phyloP scores from a whole-genome alignment of 2,329 filamentous ascomycete species.

The Alternaria gansuensis region DNA sequence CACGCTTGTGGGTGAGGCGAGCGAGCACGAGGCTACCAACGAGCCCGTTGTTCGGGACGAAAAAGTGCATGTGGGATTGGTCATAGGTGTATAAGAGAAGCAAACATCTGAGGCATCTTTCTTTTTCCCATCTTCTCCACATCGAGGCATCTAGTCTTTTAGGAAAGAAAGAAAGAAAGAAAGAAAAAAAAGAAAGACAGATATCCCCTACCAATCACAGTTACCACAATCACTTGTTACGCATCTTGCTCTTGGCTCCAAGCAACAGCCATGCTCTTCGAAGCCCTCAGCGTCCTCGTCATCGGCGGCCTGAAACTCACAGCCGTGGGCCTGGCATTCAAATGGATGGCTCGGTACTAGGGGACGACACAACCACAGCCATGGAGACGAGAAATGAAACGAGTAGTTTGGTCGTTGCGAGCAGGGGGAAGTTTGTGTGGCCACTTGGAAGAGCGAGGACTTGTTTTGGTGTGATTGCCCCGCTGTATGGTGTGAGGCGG shows the following conservation, averaged over 20 bases:
- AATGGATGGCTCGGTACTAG: conserved; percentile 40
- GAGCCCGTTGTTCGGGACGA: conserved; percentile 2
- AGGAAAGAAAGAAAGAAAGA: background rate
- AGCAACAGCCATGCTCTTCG: conserved; percentile 29
- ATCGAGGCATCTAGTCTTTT: background rate
- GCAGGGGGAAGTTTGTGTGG: background rate
- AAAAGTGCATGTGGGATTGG: background rate
- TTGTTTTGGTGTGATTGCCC: conserved; percentile 31
- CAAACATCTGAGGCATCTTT: background rate
- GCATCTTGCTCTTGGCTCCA: background rate
- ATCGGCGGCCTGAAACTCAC: conserved; percentile 45
- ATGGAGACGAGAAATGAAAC: background rate
- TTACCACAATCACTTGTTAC: background rate
- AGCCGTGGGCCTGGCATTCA: conserved; percentile 41
- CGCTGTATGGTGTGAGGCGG: conserved; percentile 26
- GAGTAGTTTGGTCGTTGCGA: background rate
- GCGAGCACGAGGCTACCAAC: background rate
- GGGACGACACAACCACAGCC: background rate
- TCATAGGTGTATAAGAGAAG: conserved; percentile 5
- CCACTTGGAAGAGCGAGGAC: background rate
- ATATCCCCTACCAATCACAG: background rate
- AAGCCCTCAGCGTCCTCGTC: conserved; percentile 35
- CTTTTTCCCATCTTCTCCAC: background rate
- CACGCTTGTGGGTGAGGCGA: conserved; percentile 2
- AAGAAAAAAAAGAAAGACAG: background rate